Evolutionary conservation across 768 basidiomycete species (phyloP).

Genomic region (Cyclocybe cylindracea): DNA sequence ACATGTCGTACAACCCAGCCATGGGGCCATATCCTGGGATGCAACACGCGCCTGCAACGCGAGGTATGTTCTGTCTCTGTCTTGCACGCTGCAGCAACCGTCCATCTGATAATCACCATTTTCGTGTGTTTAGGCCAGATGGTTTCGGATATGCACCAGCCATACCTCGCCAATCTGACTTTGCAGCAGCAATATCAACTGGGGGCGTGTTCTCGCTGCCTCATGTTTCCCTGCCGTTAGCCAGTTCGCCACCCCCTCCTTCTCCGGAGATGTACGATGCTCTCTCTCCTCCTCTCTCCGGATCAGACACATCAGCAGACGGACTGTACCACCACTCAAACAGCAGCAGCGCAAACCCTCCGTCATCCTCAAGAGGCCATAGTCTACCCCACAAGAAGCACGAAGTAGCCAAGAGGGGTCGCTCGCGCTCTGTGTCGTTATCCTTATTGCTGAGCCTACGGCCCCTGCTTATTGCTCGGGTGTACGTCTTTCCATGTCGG

Average conservation of each 20-base stretch:
- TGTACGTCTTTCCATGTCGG: constrained; percentile 27
- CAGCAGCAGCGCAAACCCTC: constrained; percentile 75
- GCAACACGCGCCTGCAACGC: constrained; percentile 64
- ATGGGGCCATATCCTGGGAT: constrained; percentile 61
- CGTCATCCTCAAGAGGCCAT: constrained; percentile 74
- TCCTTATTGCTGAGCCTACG: constrained; percentile 53
- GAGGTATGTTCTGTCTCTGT: constrained; percentile 56
- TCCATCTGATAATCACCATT: constrained; percentile 65
- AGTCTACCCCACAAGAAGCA: too few species aligned
- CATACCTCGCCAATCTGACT: too few species aligned
- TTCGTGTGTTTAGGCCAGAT: constrained; percentile 61
- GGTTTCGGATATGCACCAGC: constrained; percentile 65
- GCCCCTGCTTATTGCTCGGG: constrained; percentile 60
- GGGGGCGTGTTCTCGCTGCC: constrained; percentile 64
- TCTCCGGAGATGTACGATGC: constrained; percentile 83
- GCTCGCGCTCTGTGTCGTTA: constrained; percentile 50
- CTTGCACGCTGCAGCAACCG: constrained; percentile 44
- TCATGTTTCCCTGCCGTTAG: constrained; percentile 67
- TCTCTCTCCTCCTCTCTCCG: constrained; percentile 83
- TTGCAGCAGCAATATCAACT: constrained; percentile 63
- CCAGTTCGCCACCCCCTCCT: constrained; percentile 73
- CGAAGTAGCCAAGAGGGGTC: too few species aligned
- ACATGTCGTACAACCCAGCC: constrained; percentile 52
- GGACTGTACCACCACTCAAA: constrained; percentile 80
- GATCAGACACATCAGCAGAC: constrained; percentile 87